Percentiles rank a stretch among this genome's conserved stretches.
Evolutionary conservation across 495 filamentous ascomycete genomes (phyloP).

Genomic region (Hypomontagnella submonticulosa): DNA sequence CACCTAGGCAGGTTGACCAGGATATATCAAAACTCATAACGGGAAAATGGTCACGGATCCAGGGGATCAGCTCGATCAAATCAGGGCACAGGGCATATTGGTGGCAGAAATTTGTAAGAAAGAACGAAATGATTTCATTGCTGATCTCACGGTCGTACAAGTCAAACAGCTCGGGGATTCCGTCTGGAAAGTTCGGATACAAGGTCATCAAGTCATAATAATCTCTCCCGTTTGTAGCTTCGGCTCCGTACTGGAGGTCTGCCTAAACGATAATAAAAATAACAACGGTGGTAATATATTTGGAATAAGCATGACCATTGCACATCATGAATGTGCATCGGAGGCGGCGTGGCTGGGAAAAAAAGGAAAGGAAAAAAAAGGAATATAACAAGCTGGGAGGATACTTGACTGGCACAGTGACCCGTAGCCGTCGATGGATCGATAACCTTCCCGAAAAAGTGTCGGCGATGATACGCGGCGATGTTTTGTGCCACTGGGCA

Average conservation of each 20-base stretch:
- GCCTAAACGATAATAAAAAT: slow-evolving; percentile 38
- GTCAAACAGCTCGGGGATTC: slow-evolving; percentile 40
- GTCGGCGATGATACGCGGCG: slow-evolving; percentile 41
- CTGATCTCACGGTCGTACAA: slow-evolving; percentile 49
- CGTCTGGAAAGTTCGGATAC: slow-evolving; percentile 21
- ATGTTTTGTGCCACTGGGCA: slow-evolving; percentile 41
- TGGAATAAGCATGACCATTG: slow-evolving; percentile 23
- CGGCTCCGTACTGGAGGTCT: slow-evolving; percentile 22
- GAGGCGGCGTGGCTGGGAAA: slow-evolving; percentile 23
- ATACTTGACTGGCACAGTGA: slow-evolving; percentile 20
- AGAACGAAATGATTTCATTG: slow-evolving; percentile 42
- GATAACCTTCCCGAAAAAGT: slow-evolving; percentile 28
- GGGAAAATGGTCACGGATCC: slow-evolving; percentile 28
- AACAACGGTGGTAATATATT: slow-evolving; percentile 28
- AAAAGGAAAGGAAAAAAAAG: slow-evolving; percentile 4
- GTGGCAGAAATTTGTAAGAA: slow-evolving; percentile 30
- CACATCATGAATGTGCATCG: slow-evolving; percentile 32
- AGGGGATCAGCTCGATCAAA: slow-evolving; percentile 36
- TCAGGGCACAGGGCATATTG: slow-evolving; percentile 35
- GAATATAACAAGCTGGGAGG: slow-evolving; percentile 8
- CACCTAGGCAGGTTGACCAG: slow-evolving; percentile 29
- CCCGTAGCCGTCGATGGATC: slow-evolving; percentile 22
- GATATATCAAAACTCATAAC: slow-evolving; percentile 42
- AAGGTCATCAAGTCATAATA: slow-evolving; percentile 42
- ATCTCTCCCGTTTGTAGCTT: slow-evolving; percentile 31